These are phyloP conservation scores for Debaryomycetaceae sp. DNA, from an alignment of 1,139 yeast genomes.

Conservation along the genomic window DNA sequence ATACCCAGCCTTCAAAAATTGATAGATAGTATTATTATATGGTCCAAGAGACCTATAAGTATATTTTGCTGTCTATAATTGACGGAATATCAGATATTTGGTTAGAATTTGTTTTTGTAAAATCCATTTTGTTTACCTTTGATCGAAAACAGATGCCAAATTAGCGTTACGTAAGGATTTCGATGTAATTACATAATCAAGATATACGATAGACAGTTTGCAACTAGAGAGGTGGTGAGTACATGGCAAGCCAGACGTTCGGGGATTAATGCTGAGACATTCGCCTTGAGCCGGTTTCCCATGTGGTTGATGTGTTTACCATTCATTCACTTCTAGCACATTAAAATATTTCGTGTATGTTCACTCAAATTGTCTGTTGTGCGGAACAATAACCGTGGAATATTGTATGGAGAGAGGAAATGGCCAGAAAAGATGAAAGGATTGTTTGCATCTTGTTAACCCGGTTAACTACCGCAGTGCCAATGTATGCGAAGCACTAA, in stretches of 20 bases:
- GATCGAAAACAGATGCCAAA: neutral
- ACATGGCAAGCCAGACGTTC: no score
- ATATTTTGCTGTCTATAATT: neutral
- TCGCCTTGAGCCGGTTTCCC: no score
- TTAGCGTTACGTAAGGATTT: neutral
- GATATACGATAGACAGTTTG: neutral
- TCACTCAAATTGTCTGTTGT: neutral
- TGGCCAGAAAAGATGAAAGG: no score
- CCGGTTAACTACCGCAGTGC: no score
- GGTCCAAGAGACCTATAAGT: neutral
- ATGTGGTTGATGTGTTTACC: no score
- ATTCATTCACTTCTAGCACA: neutral
- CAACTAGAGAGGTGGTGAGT: neutral
- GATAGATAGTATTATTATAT: neutral
- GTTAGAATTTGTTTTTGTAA: neutral
- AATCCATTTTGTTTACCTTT: neutral
- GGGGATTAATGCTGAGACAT: no score
- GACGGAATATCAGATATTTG: neutral
- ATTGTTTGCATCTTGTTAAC: no score
- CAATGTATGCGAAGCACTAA: no score
- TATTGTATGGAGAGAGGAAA: neutral
- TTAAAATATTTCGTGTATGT: neutral
- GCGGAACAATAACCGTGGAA: neutral
- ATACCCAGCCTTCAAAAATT: neutral
- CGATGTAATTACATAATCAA: no score